Conservation (phyloP, 2,329 filamentous ascomycete species). For the Trichophyton benhamiae region DNA sequence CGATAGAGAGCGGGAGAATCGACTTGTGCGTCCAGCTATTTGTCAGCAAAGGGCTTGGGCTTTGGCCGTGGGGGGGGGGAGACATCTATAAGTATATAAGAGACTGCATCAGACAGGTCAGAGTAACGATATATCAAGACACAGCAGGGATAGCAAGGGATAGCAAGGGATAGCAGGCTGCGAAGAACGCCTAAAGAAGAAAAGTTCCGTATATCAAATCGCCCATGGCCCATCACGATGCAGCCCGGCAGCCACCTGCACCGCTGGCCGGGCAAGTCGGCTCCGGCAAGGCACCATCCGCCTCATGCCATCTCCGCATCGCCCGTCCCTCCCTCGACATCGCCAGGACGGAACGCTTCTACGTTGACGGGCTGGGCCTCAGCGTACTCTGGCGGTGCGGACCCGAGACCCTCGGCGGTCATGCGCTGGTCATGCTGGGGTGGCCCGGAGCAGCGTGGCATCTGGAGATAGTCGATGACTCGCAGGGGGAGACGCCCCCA, state of each 20-base stretch:
- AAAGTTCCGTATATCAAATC: too few relatives aligned
- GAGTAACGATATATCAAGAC: too few relatives aligned
- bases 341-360: slow-evolving; percentile 31
- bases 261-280: slow-evolving; percentile 1
- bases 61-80: neutral
- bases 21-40: too few relatives aligned
- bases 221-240: too few relatives aligned
- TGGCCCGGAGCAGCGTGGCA: slow-evolving; percentile 29
- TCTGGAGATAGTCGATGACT: slow-evolving; percentile 35
- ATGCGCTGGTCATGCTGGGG: slow-evolving; percentile 36
- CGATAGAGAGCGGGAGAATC: too few relatives aligned
- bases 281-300: slow-evolving; percentile 7
- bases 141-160: too few relatives aligned
- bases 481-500: slow-evolving; percentile 17
- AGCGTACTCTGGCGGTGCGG: slow-evolving; percentile 24
- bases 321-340: slow-evolving; percentile 33
- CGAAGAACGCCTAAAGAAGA: too few relatives aligned
- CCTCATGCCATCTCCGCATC: slow-evolving; percentile 25
- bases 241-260: neutral
- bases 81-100: neutral
- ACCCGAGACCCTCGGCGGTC: slow-evolving; percentile 24
- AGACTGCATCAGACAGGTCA: too few relatives aligned
- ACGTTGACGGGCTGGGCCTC: slow-evolving; percentile 33
- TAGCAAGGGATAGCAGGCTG: too few relatives aligned
- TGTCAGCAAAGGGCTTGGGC: too few relatives aligned